Evolutionary conservation across 2,329 filamentous ascomycete genomes (phyloP).

Genomic region (Cercospora sojina): DNA sequence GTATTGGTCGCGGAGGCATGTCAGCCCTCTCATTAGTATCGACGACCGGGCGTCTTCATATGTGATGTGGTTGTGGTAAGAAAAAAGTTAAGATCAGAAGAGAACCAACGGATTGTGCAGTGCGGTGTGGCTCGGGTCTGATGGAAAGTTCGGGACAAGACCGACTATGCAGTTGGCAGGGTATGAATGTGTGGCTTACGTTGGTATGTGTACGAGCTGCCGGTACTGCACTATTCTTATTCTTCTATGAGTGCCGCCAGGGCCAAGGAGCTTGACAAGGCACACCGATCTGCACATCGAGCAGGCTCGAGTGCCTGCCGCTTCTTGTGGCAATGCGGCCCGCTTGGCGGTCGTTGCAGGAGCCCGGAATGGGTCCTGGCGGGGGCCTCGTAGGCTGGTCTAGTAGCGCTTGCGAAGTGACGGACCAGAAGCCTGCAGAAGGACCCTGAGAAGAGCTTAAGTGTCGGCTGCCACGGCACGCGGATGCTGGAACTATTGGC

Average conservation of each 20-base stretch:
- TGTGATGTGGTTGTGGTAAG: background rate
- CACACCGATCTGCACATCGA: constrained; percentile 19
- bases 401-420: constrained; percentile 2
- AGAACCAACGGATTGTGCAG: constrained; percentile 9
- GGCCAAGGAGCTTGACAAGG: constrained; percentile 18
- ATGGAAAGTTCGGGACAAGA: constrained; percentile 24
- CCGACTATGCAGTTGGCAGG: constrained; percentile 7
- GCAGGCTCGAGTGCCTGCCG: constrained; percentile 17
- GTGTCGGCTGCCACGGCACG: constrained; percentile 27
- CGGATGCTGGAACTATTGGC: constrained; percentile 17
- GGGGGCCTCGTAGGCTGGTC: constrained; percentile 14
- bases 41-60: constrained; percentile 8
- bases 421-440: constrained; percentile 12
- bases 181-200: constrained; percentile 11
- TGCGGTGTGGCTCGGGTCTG: constrained; percentile 17
- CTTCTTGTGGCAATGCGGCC: constrained; percentile 8
- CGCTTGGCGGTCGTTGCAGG: constrained; percentile 15
- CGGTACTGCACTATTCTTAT: constrained; percentile 20
- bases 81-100: constrained; percentile 12
- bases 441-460: constrained; percentile 15
- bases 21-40: constrained; percentile 2
- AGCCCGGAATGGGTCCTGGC: constrained; percentile 10
- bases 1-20: constrained; percentile 38
- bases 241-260: constrained; percentile 18
- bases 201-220: constrained; percentile 5